Evolutionary conservation across 2,329 filamentous ascomycete genomes (phyloP).

Genomic region (Aciculosporium take): DNA sequence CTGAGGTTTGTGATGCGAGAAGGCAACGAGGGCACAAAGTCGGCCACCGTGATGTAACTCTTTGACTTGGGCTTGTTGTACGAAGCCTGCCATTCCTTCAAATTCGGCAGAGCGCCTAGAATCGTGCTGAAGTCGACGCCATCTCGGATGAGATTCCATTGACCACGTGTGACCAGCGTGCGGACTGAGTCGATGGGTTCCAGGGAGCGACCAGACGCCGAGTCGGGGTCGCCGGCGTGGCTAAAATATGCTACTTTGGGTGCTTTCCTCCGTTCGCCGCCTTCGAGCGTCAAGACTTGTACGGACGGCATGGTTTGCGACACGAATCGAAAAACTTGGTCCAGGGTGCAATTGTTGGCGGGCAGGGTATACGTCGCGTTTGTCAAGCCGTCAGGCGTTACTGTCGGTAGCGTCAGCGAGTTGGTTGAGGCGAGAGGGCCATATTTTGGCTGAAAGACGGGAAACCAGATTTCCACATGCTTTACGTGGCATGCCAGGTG

Average conservation of each 20-base stretch:
- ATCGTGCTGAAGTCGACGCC: slow-evolving; percentile 49
- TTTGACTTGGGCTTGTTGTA: slow-evolving; percentile 62
- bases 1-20: slow-evolving; percentile 46
- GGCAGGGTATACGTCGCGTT: slow-evolving; percentile 44
- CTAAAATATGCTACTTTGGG: slow-evolving; percentile 41
- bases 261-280: slow-evolving; percentile 63
- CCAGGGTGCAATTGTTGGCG: slow-evolving; percentile 52
- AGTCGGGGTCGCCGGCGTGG: slow-evolving; percentile 9
- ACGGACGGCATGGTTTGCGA: slow-evolving; percentile 43
- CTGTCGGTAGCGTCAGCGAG: slow-evolving; percentile 32
- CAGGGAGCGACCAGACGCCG: slow-evolving; percentile 8
- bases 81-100: slow-evolving; percentile 48
- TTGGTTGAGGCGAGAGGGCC: slow-evolving; percentile 28
- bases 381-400: slow-evolving; percentile 41
- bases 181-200: slow-evolving; percentile 35
- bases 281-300: slow-evolving; percentile 56
- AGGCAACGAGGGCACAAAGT: slow-evolving; percentile 45
- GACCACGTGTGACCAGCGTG: slow-evolving; percentile 58
- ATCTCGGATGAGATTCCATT: slow-evolving; percentile 61
- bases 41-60: slow-evolving; percentile 55
- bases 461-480: slow-evolving; percentile 66
- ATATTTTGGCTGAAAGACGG: slow-evolving; percentile 50
- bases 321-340: slow-evolving; percentile 55
- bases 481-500: slow-evolving; percentile 51
- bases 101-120: slow-evolving; percentile 46